Evolutionary conservation across 208 protist species (phyloP).

Genomic region (Trypanosoma brucei): DNA sequence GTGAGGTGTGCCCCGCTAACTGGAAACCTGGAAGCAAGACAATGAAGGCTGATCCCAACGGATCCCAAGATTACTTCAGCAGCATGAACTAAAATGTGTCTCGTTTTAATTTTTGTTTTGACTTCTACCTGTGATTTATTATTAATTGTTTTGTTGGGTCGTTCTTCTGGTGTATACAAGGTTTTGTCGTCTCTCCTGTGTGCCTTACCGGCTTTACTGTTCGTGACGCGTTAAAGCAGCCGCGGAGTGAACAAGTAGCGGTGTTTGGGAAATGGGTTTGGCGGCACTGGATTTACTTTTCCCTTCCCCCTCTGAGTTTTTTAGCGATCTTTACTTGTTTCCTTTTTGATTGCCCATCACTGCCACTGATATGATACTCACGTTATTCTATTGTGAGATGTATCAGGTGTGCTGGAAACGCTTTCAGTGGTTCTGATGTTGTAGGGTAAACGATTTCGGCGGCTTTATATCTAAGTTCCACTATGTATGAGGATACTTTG

Average conservation of each 20-base stretch:
- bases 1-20: constrained; percentile 94
- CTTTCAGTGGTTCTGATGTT: too few species aligned
- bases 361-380: background rate
- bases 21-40: constrained; percentile 88
- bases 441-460: too few species aligned
- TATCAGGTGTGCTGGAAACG: background rate
- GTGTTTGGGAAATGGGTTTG: too few species aligned
- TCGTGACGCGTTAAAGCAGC: too few species aligned
- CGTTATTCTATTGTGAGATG: background rate
- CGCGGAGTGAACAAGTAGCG: too few species aligned
- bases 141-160: too few species aligned
- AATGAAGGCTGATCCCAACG: constrained; percentile 93
- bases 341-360: background rate
- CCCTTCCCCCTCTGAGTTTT: background rate
- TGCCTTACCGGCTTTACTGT: too few species aligned
- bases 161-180: too few species aligned
- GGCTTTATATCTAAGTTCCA: too few species aligned
- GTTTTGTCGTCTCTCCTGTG: too few species aligned
- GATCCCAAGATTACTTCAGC: constrained; percentile 86
- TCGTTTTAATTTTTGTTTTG: background rate
- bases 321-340: constrained; percentile 18
- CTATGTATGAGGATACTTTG: too few species aligned
- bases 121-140: too few species aligned
- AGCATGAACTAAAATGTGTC: background rate
- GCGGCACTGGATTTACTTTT: background rate